Percentiles rank a stretch among this genome's conserved stretches.
phyloP scores from a whole-genome alignment of 345 rosid species.

The Trapa bicornis region DNA sequence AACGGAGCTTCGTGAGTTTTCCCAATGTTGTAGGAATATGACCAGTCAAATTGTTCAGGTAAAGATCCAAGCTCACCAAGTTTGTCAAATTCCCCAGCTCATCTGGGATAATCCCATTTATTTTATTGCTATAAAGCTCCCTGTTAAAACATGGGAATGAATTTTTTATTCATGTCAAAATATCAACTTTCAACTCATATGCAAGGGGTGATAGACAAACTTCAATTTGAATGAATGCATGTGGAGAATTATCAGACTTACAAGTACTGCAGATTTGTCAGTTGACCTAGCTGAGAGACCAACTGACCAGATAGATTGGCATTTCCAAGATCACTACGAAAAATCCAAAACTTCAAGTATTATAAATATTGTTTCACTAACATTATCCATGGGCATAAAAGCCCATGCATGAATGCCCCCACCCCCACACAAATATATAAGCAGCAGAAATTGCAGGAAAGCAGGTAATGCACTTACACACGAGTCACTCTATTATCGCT shows the following conservation, averaged over 20 bases:
- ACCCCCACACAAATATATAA: not conserved
- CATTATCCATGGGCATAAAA: not conserved
- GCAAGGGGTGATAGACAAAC: not conserved
- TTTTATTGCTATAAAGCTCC: conserved; percentile 21
- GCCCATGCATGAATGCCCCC: not conserved
- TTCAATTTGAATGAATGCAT: not conserved
- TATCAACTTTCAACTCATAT: not conserved
- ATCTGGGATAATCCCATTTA: conserved; percentile 17
- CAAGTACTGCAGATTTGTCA: conserved; percentile 65
- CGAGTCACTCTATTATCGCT: conserved; percentile 54
- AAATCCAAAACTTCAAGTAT: not conserved
- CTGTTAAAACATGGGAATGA: conserved; percentile 9
- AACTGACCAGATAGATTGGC: conserved; percentile 54
- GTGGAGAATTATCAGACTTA: conserved; percentile 21
- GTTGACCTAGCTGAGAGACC: conserved; percentile 54
- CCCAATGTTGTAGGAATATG: conserved; percentile 14
- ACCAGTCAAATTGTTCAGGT: conserved; percentile 13
- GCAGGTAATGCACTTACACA: conserved; percentile 44
- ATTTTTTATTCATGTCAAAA: not conserved
- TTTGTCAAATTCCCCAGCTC: conserved; percentile 17
- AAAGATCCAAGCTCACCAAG: conserved; percentile 21
- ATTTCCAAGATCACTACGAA: conserved; percentile 49
- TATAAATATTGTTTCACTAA: not conserved
- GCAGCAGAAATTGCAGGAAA: conserved; percentile 1
- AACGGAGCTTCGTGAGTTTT: conserved; percentile 14